phyloP scores from a whole-genome alignment of 441 rosid genomes.

The Jatropha podagrica region DNA sequence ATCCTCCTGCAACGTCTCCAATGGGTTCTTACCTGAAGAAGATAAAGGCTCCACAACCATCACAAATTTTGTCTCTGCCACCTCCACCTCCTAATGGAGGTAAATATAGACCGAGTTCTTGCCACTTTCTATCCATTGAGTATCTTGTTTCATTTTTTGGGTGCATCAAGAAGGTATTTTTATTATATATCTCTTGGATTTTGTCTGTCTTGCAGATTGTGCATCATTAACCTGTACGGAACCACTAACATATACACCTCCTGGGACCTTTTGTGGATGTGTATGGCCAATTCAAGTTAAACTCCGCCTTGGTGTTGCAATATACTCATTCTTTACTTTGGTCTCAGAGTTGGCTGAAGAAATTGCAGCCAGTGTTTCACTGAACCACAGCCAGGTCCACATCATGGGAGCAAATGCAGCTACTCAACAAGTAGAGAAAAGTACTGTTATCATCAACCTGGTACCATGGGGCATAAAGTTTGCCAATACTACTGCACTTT shows the following conservation, averaged over 20 bases:
- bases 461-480: conserved; percentile 52
- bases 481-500: conserved; percentile 32
- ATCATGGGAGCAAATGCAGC: conserved; percentile 72
- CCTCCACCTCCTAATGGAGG: conserved; percentile 71
- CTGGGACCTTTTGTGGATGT: conserved; percentile 59
- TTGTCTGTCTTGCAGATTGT: conserved; percentile 46
- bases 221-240: conserved; percentile 43
- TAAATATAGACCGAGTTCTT: conserved; percentile 15
- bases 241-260: conserved; percentile 55
- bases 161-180: background rate
- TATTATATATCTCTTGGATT: background rate
- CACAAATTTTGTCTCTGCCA: conserved; percentile 41
- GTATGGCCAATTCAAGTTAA: conserved; percentile 72
- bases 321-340: conserved; percentile 58
- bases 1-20: conserved; percentile 51
- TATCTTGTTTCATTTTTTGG: background rate
- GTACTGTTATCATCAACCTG: conserved; percentile 54
- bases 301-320: conserved; percentile 45
- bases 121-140: background rate
- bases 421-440: conserved; percentile 52
- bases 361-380: conserved; percentile 43
- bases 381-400: conserved; percentile 60
- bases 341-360: conserved; percentile 63
- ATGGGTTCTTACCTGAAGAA: conserved; percentile 33
- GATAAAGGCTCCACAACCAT: conserved; percentile 42